Base-by-base conservation (phyloP, 371 early-diverging fungal species). In the Actinomucor elegans region DNA sequence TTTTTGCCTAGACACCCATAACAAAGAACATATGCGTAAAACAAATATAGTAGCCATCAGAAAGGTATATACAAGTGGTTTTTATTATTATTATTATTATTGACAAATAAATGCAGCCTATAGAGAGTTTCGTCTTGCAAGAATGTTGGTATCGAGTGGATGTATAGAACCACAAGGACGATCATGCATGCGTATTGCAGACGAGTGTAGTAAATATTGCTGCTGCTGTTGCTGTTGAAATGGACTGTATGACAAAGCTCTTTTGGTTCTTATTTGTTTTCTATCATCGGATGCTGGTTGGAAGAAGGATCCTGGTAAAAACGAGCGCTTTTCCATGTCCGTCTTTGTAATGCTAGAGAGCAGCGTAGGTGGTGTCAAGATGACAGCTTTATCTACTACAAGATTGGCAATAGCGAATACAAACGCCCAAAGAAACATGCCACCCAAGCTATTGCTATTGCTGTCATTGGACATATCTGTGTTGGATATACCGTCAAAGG, bases 11-110 rank as follows among this genome's bases (percentile, higher is more conserved):
- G n/a, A n/a, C n/a, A n/a, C n/a, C n/a, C n/a, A n/a, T n/a, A n/a
- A n/a, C n/a, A n/a, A n/a, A n/a, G n/a, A n/a, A n/a, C n/a, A n/a
- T n/a, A n/a, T n/a, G n/a, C n/a, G 67, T 63, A 15, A 46, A 24
- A 40, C 42, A 46, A 32, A 59, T 53, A 23, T 53, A 68, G 29
- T 62, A 68, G 12, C 66, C 54, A 7, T 62, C 28, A 4, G 69
- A 59, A 51, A 66, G 68, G 15, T 68, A 66, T 21, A 55, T 63
- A 44, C 64, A 64, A 63, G 24, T 71, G 60, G 11, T 15, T 38
- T 38, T 33, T 24, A 50, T 24, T 61, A 64, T 15, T 59, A 58
- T 40, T 56, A 59, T 28, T 44, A 61, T n/a, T 56, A 64, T 32
- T 45, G 52, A 5, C 57, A 62, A 34, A 57, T 20, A 1, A 53